Evolutionary conservation across 495 filamentous ascomycete species (phyloP), one percentile per base, ranked within the genome.

Genomic region (Staphylotrichum tortipilum): DNA sequence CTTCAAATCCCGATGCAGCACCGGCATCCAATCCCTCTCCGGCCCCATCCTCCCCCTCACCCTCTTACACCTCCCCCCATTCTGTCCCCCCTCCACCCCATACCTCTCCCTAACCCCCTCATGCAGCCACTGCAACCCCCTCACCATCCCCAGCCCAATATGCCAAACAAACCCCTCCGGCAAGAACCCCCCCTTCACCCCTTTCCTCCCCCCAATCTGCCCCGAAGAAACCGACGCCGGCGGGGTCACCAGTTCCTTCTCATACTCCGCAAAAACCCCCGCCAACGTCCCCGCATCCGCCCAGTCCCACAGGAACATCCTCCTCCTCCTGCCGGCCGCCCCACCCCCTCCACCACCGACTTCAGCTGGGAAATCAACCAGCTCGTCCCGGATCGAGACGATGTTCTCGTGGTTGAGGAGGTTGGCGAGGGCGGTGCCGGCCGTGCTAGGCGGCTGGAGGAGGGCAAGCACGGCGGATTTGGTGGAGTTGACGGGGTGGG

Each of bases 81-180:
- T 9, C 1, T 8, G 35, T 33, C 4, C 0, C 24, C 19, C 21
- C 19, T 52, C 17, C 50, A 36, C 50, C 37, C 34, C 42, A 12
- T 63, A 49, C 0, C 47, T 26, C 1, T 65, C 59, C 22, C 53
- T 29, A 10, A 60, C 54, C 7, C 72, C 69, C 36, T 73, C 67
- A 35, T 75, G 72, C 36, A 75, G 48, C 56, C 66, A 74, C 43
- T 66, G 58, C 33, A 75, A 51, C 23, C 68, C 70, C 18, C 57
- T 54, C 9, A 73, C 39, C 44, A 72, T 21, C 10, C 63, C 64
- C n/a, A 61, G 42, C 19, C 63, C 59, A 8, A 75, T 68, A 46
- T 75, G 70, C 72, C 72, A 75, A 29, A 68, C 63, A 3, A 75
- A 43, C 4, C 62, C 58, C 50, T 75, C 72, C 6, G 70, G 70